Conservation (phyloP, 257 asterid species). For the Solanum okadae region DNA sequence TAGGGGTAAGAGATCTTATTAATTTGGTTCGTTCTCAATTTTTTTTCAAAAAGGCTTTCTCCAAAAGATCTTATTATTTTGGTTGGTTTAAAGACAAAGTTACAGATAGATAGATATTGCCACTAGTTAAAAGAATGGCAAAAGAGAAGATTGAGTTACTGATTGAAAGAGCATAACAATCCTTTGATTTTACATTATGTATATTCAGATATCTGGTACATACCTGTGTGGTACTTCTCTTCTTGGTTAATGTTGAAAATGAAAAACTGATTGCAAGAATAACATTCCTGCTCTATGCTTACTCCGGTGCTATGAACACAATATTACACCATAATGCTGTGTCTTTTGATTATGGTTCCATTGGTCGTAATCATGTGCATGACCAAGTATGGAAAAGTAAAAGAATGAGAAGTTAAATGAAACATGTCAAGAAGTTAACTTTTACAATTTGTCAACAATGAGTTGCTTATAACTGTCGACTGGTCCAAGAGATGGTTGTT, state of each 20-base stretch:
- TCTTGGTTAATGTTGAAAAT: not conserved
- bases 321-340: not conserved
- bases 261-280: not conserved
- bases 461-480: not conserved
- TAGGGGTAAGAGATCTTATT: conserved; percentile 28
- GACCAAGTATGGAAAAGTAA: not conserved
- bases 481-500: not conserved
- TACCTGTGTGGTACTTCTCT: not conserved
- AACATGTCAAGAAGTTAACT: not conserved
- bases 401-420: not conserved
- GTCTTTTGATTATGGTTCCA: not conserved
- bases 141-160: not conserved
- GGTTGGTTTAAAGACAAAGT: not conserved
- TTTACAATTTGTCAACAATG: not conserved
- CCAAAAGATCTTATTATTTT: conserved; percentile 4
- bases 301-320: not conserved
- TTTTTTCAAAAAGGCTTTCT: not conserved
- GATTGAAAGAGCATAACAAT: not conserved
- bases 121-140: not conserved
- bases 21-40: not conserved
- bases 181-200: not conserved
- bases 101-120: not conserved
- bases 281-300: not conserved
- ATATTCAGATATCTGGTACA: not conserved
- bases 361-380: not conserved